A percentile compares a stretch with the other conserved stretches of the same genome.
These are phyloP conservation scores for Cystobasidium ongulense DNA, from an alignment of 768 basidiomycete genomes.

Conservation along the genomic window DNA sequence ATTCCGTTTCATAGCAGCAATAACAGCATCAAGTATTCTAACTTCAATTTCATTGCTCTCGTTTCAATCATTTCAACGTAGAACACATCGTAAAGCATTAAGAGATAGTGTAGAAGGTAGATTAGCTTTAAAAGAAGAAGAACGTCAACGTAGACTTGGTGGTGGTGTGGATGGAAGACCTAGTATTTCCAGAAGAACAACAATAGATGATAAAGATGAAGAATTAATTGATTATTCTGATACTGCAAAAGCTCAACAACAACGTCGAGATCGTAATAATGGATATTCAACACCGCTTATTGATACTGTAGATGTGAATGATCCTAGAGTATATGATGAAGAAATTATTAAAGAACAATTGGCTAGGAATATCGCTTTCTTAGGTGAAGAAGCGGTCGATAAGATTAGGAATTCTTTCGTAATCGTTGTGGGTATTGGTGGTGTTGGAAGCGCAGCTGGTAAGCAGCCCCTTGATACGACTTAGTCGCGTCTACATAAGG, in stretches of 20 bases:
- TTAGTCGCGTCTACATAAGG: no score
- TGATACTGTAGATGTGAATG: not conserved
- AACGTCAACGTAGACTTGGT: not conserved
- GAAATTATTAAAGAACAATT: slow-evolving; percentile 78
- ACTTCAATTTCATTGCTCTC: slow-evolving; percentile 4
- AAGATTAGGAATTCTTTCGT: slow-evolving; percentile 67
- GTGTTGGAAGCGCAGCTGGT: slow-evolving; percentile 93
- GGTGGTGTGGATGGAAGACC: not conserved
- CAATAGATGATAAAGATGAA: slow-evolving; percentile 8
- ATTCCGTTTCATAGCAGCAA: not conserved
- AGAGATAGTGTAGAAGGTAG: slow-evolving; percentile 14
- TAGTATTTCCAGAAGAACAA: not conserved
- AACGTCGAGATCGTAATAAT: slow-evolving; percentile 27
- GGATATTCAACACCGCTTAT: not conserved
- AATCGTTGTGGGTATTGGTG: slow-evolving; percentile 87
- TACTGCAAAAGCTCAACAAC: slow-evolving; percentile 34
- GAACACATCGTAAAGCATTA: slow-evolving; percentile 6
- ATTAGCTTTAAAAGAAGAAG: not conserved
- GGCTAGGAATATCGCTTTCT: slow-evolving; percentile 87
- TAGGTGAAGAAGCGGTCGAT: slow-evolving; percentile 78
- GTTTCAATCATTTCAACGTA: slow-evolving; percentile 21
- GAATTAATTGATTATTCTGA: slow-evolving; percentile 7
- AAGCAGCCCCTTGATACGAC: slow-evolving; percentile 42
- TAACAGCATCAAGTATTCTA: not conserved
- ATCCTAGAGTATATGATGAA: slow-evolving; percentile 50